These are phyloP conservation scores for Lagenidium giganteum DNA, from an alignment of 352 stramenopile genomes.

Conservation along the genomic window DNA sequence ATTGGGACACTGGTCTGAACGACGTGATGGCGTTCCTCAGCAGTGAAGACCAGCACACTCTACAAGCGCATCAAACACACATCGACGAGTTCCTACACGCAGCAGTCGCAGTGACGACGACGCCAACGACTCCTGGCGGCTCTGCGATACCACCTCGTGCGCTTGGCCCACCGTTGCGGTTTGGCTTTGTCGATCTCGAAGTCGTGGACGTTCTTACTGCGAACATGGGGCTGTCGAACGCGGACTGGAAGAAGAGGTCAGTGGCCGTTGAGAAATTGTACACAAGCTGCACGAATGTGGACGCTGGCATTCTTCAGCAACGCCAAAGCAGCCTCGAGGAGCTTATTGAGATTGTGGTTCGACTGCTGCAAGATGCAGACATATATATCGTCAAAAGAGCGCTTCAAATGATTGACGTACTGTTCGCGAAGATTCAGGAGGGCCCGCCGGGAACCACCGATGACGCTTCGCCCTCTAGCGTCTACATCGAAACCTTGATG, in stretches of 20 bases:
- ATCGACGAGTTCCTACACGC: conserved; percentile 49
- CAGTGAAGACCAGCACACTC: conserved; percentile 48
- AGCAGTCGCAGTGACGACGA: neutral
- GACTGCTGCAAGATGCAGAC: conserved; percentile 61
- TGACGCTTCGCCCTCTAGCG: conserved; percentile 5
- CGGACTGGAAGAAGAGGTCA: conserved; percentile 66
- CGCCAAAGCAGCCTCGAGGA: conserved; percentile 19
- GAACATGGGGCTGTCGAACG: conserved; percentile 51
- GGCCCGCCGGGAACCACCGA: no score
- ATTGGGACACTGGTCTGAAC: conserved; percentile 37
- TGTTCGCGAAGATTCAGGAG: conserved; percentile 47
- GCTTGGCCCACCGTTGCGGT: conserved; percentile 28
- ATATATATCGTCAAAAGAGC: conserved; percentile 61
- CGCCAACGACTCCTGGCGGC: neutral
- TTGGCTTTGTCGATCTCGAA: conserved; percentile 39
- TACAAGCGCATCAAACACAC: conserved; percentile 33
- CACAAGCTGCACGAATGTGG: conserved; percentile 25
- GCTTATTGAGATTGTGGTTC: conserved; percentile 39
- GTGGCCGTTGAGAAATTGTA: conserved; percentile 56
- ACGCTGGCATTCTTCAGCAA: conserved; percentile 9
- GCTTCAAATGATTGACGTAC: conserved; percentile 45
- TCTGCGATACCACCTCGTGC: conserved; percentile 1
- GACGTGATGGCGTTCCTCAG: conserved; percentile 56
- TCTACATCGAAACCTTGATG: conserved; percentile 34
- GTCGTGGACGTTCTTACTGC: conserved; percentile 28